Evolutionary conservation across 192 early-diverging fungal genomes (phyloP), one percentile per base, ranked within the genome.

Genomic region (Coemansia javaensis): DNA sequence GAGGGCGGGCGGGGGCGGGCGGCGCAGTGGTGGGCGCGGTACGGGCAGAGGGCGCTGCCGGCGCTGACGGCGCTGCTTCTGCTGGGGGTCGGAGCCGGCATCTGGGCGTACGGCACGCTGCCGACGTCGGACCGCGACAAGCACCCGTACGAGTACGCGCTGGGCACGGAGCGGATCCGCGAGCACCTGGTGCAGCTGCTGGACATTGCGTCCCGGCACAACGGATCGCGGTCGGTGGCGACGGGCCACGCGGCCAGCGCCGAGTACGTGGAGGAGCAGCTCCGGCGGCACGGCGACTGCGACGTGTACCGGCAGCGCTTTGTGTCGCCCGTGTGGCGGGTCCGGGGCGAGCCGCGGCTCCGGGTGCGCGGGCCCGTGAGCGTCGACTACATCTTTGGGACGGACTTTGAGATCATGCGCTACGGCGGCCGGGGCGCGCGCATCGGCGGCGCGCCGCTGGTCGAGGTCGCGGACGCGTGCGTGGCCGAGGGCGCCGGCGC

Each of bases 371-470:
- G 42, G 13, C 53, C 58, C 0, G 36, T 50, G 8, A n/a, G 24
- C 1, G 38, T 66, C 21, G 49, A 74, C 24, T 74, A 49, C 22
- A 51, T 66, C 3, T 44, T 46, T 37, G 63, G 50, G n/a, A 66
- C 63, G 14, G 70, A 74, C 34, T 65, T 74, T 20, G 44, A 49
- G 27, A 28, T 70, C 43, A 77, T 85, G 64, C 77, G 83, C 24
- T 81, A 81, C 34, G 79, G 79, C 22, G 83, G 83, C 0, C 61
- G 64, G 20, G 60, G 77, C 13, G 68, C 83, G 0, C 56, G 40
- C 2, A 68, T 85, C 21, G 43, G 44, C 14, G 47, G 56, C n/a
- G 78, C 75, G 8, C 16, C 43, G 9, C 48, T 78, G n/a, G 62
- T 60, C 0, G 63, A 50, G n/a, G 79, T 81, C 4, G 60, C 47